Base-by-base conservation (phyloP, 371 early-diverging fungal genomes). In the Mucor piriformis region DNA sequence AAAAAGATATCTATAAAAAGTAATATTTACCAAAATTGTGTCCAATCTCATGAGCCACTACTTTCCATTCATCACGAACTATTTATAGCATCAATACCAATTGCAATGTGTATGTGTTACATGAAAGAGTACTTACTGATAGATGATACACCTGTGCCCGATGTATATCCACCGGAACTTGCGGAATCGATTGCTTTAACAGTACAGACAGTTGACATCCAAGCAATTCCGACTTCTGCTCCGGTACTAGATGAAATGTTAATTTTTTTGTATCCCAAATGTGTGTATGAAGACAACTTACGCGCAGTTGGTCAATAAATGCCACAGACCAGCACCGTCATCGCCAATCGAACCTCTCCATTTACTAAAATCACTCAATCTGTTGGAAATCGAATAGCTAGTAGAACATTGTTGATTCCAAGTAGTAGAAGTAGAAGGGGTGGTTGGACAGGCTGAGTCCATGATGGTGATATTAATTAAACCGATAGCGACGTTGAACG, bases 31-130 rank as follows among this genome's bases (percentile, higher is more conserved):
- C 93, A 79, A 94, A 92, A 40, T 85, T 90, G 70, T 97, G 97
- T 2, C 96, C 98, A 66, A 97, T 87, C 76, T 93, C 94, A 64
- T 98, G 98, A n/a, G 96, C 97, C 11, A 97, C 90, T 0, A 98
- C 95, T 74, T 94, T 92, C 96, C 96, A 98, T 64, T 94, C 94
- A 54, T 88, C 88, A 15, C 88, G 79, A 35, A 89, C 88, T 79
- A 50, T 15, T 20, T 2, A 44, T 15, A 50, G 44, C 33, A 25
- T 25, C 34, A 13, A 13, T 44, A 29, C 50, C 1, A 29, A 50
- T 51, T n/a, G n/a, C n/a, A n/a, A n/a, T n/a, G n/a, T 35, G 29
- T 44, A 25, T 44, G 3, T 24, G 10, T 16, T 10, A n/a, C 40
- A 6, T 44, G 34, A 11, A 15, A 37, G 11, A 27, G 6, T 20